Conservation (phyloP, 257 asterid genomes). For the Mitragyna speciosa region DNA sequence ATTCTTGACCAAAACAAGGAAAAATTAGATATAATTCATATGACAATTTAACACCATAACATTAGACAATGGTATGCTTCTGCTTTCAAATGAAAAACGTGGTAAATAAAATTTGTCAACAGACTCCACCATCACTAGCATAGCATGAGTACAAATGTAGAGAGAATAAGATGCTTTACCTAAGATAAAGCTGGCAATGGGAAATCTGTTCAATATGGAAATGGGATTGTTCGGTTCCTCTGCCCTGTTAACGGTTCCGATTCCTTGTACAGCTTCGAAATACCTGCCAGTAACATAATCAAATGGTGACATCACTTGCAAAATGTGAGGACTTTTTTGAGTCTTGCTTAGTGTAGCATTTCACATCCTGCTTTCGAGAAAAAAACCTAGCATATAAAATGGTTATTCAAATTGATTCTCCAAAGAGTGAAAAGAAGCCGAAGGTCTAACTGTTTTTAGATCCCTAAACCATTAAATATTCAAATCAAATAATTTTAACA, state of each 20-base stretch:
- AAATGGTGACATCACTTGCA: too few relatives aligned
- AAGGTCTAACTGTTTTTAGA: background rate
- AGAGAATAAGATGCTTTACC: background rate
- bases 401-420: background rate
- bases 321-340: background rate
- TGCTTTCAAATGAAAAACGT: too few relatives aligned
- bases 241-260: background rate
- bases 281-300: background rate
- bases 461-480: too few relatives aligned
- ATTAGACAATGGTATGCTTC: too few relatives aligned
- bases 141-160: background rate
- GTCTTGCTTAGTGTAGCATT: background rate
- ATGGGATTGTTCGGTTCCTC: constrained; percentile 6
- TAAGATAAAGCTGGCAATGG: background rate
- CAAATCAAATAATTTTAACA: too few relatives aligned
- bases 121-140: background rate
- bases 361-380: background rate
- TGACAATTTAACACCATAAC: too few relatives aligned
- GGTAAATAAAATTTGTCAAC: too few relatives aligned
- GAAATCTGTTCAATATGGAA: background rate
- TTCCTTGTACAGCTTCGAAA: background rate
- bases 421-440: background rate
- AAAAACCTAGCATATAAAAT: too few relatives aligned
- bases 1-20: too few relatives aligned
- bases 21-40: too few relatives aligned